Base-by-base conservation (phyloP, 2,329 filamentous ascomycete species). In the Pleomassaria siparia region DNA sequence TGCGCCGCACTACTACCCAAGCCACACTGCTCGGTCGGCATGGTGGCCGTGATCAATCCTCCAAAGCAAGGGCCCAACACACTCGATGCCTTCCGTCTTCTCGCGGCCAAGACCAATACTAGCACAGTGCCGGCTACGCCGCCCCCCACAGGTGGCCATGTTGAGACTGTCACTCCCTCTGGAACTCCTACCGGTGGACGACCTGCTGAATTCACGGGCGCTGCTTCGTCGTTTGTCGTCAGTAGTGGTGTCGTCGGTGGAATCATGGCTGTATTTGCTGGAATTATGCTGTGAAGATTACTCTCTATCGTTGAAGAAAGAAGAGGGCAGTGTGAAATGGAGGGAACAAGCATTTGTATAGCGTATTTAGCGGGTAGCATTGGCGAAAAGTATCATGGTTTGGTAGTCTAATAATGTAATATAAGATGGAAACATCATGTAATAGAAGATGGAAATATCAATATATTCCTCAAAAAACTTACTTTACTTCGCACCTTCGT, bases 1-100 rank as follows among this genome's bases (percentile, higher is more conserved):
- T 67, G 63, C 49, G 49, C 59, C n/a, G 84, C 84, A 0, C 77
- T 81, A 0, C 76, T 74, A 1, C 59, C 59, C 15, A 50, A 39
- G 13, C 51, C 56, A n/a, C 63, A 67, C 47, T 67, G 63, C 50
- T 52, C 58, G n/a, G 47, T 39, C 9, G 62, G 62, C 18, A 66
- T 66, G 63, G 63, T 66, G 11, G 59, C 54, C 11, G 63, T 62
- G 12, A 59, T 67, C 54, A 67, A 67, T 41, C 58, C 60, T 40
- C 50, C 56, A 43, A 35, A 41, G 7, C 24, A 28, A 7, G 47
- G 54, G 4, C 49, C 49, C 22, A 58, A 59, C 33, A 56, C 48
- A 11, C 56, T 61, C 35, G 47, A 53, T 29, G 56, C 58, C 7
- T 61, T 56, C 51, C 50, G 44, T 12, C 22, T 33, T 22, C 43